phyloP scores from a whole-genome alignment of 495 filamentous ascomycete genomes.

The Aspergillus avenaceus region DNA sequence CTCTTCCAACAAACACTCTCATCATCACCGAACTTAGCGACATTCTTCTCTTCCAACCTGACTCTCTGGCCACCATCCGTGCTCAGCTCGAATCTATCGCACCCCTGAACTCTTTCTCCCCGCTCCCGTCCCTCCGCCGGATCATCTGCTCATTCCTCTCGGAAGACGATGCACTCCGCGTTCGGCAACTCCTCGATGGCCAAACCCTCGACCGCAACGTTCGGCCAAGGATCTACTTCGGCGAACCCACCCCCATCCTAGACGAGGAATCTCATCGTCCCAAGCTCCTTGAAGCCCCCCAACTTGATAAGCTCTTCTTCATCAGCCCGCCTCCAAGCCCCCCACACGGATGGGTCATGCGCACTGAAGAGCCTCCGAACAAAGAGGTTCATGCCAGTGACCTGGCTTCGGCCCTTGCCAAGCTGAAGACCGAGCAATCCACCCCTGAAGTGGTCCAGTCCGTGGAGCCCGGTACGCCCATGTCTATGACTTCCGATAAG shows the following conservation, averaged over 20 bases:
- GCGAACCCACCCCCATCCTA: constrained; percentile 65
- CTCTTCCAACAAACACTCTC: constrained; percentile 87
- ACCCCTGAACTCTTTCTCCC: constrained; percentile 81
- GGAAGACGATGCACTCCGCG: constrained; percentile 64
- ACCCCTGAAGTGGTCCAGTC: constrained; percentile 5
- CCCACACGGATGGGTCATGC: constrained; percentile 89
- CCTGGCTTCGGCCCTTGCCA: constrained; percentile 72
- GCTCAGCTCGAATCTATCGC: constrained; percentile 61
- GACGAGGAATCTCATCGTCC: constrained; percentile 44
- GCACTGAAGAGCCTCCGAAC: constrained; percentile 87
- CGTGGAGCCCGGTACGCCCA: constrained; percentile 31
- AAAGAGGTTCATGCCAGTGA: constrained; percentile 90
- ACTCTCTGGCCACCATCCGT: constrained; percentile 73
- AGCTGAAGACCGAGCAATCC: constrained; percentile 48
- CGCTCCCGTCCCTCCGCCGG: constrained; percentile 86
- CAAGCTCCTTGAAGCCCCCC: constrained; percentile 73
- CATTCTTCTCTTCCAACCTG: constrained; percentile 70
- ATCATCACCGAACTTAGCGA: constrained; percentile 84
- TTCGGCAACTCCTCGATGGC: constrained; percentile 69
- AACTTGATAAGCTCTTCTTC: constrained; percentile 90
- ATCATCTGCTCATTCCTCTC: constrained; percentile 85
- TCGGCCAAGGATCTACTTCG: constrained; percentile 81
- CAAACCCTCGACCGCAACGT: constrained; percentile 55
- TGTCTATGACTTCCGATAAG: constrained; percentile 36
- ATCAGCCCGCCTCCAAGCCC: constrained; percentile 90